Evolutionary conservation across 805 yeast genomes (phyloP), one percentile per base, ranked within the genome.

Genomic region (Wickerhamomyces canadensis): DNA sequence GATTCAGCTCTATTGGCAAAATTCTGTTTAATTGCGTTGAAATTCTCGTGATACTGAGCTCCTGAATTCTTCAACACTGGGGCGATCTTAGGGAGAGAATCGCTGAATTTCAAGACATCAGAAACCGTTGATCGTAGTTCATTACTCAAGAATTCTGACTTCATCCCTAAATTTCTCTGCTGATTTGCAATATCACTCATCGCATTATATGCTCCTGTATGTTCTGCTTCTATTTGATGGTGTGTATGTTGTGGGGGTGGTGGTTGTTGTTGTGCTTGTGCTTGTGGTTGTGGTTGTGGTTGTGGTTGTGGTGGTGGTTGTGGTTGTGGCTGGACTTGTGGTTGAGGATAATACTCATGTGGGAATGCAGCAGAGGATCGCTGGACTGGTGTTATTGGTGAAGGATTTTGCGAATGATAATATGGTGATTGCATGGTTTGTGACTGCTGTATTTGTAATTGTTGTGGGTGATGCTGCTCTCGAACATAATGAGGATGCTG

Each of bases 71-170:
- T 33, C 13, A 50, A 29, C 1, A 41, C 42, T 7, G 57, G 60
- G 3, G 48, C 52, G n/a, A 54, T 36, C 25, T 47, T 49, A 0
- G 59, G 59, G 5, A 49, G 35, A 11, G 44, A 38, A 19, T 50
- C 58, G 14, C 54, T 41, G 17, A 54, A 44, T 31, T 35, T 48
- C 13, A 52, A 14, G 1, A 49, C 51, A 38, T 55, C 60, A 5
- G 43, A 34, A 12, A 37, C 38, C 2, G 54, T 46, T 3, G 51
- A 42, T 14, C 48, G 34, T 4, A 52, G 33, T n/a, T 47, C 46
- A 25, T 43, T 43, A 16, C 37, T 25, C 15, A 52, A 36, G n/a
- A 32, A 27, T 2, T 53, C 55, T 8, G 53, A 44, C 27, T 47
- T 41, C 12, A 19, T 14, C 4, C 45, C 34, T 9, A 46, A 27